Evolutionary conservation across 345 rosid genomes (phyloP).

Genomic region (Noccaea caerulescens): DNA sequence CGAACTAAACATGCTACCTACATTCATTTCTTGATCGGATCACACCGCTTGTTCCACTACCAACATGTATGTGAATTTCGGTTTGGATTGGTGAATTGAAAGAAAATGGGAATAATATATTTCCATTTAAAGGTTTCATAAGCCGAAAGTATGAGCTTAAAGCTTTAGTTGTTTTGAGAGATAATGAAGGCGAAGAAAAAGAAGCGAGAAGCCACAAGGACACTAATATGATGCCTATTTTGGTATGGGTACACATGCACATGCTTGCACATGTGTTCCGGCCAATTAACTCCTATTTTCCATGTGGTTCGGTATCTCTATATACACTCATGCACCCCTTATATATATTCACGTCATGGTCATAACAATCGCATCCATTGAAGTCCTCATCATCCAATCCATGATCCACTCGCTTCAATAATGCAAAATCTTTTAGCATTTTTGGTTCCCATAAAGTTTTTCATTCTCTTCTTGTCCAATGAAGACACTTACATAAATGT

Average conservation of each 20-base stretch:
- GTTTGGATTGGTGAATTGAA: background rate
- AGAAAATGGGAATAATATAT: background rate
- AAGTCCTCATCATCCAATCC: constrained; percentile 31
- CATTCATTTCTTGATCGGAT: background rate
- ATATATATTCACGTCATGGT: constrained; percentile 31
- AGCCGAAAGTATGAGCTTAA: constrained; percentile 20
- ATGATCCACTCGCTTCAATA: constrained; percentile 32
- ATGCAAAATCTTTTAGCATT: constrained; percentile 28
- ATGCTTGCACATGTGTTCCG: constrained; percentile 48
- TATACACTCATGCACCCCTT: constrained; percentile 33
- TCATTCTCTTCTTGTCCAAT: constrained; percentile 28
- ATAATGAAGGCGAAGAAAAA: constrained; percentile 42
- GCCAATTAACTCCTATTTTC: constrained; percentile 42
- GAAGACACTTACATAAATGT: constrained; percentile 15
- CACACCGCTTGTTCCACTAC: background rate
- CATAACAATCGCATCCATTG: constrained; percentile 34
- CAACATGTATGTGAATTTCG: constrained; percentile 1
- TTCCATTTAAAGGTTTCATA: constrained; percentile 1
- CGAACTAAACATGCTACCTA: background rate
- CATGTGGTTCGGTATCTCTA: constrained; percentile 44
- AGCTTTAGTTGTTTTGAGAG: constrained; percentile 36
- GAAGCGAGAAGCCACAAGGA: constrained; percentile 40
- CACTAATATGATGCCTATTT: constrained; percentile 45
- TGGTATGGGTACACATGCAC: constrained; percentile 42
- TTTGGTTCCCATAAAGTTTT: constrained; percentile 23